These are phyloP conservation scores for Mitragyna speciosa DNA, from an alignment of 257 asterid species.

Conservation along the genomic window DNA sequence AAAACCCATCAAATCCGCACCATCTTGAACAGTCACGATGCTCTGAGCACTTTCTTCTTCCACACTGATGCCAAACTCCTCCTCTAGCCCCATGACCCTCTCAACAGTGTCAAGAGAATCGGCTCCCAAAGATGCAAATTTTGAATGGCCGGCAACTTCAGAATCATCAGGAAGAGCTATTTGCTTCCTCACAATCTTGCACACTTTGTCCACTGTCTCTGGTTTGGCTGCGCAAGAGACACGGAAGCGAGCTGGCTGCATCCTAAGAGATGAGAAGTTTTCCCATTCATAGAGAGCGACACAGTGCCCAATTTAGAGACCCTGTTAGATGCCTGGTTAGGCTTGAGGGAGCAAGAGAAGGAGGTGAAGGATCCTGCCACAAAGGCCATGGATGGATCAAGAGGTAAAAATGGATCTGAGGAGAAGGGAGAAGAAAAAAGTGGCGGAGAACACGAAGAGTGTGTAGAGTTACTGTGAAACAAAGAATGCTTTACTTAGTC, in stretches of 20 bases:
- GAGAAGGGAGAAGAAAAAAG: conserved; percentile 22
- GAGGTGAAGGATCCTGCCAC: conserved; percentile 51
- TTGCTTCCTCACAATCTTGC: conserved; percentile 80
- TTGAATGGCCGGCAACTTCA: conserved; percentile 66
- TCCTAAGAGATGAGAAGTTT: conserved; percentile 34
- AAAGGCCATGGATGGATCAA: conserved; percentile 55
- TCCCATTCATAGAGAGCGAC: conserved; percentile 34
- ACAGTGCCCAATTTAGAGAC: conserved; percentile 29
- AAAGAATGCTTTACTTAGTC: no score
- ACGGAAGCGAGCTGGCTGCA: conserved; percentile 53
- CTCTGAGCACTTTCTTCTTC: conserved; percentile 92
- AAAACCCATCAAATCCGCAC: conserved; percentile 87
- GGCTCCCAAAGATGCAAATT: conserved; percentile 78
- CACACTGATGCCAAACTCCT: conserved; percentile 80
- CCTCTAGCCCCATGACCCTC: conserved; percentile 96
- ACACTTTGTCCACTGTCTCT: conserved; percentile 79
- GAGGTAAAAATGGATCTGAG: conserved; percentile 22
- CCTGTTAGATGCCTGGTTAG: conserved; percentile 31
- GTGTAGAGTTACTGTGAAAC: conserved; percentile 22
- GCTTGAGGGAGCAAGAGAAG: conserved; percentile 55
- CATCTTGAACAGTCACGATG: conserved; percentile 83
- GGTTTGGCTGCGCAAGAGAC: conserved; percentile 74
- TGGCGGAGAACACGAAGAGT: conserved; percentile 66
- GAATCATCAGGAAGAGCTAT: conserved; percentile 69
- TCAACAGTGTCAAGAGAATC: conserved; percentile 98